Conservation (phyloP, 2,329 filamentous ascomycete genomes). For the Colletotrichum sp. region DNA sequence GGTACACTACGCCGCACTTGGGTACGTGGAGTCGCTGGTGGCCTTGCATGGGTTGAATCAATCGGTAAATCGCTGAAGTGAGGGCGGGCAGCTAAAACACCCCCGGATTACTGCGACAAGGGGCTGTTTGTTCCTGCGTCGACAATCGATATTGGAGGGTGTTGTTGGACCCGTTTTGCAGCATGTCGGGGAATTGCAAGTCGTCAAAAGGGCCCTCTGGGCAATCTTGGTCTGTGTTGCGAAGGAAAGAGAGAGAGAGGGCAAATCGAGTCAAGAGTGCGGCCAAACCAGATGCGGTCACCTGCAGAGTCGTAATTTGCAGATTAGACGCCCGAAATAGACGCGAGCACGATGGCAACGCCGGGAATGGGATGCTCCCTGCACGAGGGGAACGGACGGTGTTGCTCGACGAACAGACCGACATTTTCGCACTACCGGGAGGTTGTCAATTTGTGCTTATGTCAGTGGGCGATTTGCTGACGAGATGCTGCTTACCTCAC, state of each 20-base stretch:
- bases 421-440: background rate
- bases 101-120: conserved; percentile 9
- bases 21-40: background rate
- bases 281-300: background rate
- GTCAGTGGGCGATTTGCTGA: background rate
- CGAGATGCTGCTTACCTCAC: background rate
- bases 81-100: conserved; percentile 5
- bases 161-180: background rate
- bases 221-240: background rate
- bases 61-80: background rate
- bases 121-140: background rate
- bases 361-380: conserved; percentile 9
- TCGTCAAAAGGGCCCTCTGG: background rate
- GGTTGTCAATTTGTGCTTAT: background rate
- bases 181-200: background rate
- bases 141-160: conserved; percentile 17
- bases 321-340: conserved; percentile 7
- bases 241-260: too few species aligned
- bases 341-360: background rate
- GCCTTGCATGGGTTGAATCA: background rate
- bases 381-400: background rate
- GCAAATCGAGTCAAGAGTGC: background rate
- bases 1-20: background rate
- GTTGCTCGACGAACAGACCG: conserved; percentile 2
- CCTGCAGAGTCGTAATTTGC: conserved; percentile 12